Conservation (phyloP, 2,329 filamentous ascomycete species). For the Didymellaceae sp. region DNA sequence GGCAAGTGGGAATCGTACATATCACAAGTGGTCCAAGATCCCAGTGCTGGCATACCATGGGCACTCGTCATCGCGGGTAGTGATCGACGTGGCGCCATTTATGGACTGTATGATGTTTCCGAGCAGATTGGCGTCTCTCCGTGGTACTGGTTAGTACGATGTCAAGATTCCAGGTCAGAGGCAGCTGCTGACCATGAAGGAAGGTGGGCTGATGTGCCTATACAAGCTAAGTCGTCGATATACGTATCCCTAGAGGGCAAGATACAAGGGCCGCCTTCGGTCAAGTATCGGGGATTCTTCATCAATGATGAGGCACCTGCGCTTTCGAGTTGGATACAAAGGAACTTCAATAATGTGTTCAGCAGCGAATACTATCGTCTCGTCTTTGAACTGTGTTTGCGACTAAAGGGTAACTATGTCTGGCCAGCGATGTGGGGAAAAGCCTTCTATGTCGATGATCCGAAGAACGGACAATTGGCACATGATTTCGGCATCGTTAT, state of each 20-base stretch:
- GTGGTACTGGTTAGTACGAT: neutral
- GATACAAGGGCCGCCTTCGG: neutral
- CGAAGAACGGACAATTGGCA: neutral
- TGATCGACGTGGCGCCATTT: slow-evolving; percentile 1
- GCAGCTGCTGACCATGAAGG: neutral
- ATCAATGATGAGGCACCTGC: slow-evolving; percentile 3
- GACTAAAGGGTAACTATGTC: neutral
- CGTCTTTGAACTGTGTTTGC: neutral
- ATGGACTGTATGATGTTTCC: neutral
- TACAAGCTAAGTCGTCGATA: neutral
- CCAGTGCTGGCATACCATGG: neutral
- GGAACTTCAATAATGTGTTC: neutral
- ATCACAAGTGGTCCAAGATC: neutral
- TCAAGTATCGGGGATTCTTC: slow-evolving; percentile 4
- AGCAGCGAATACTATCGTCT: neutral
- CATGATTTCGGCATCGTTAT: neutral
- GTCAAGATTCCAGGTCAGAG: neutral
- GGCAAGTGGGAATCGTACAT: neutral
- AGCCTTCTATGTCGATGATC: neutral
- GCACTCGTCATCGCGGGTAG: slow-evolving; percentile 1
- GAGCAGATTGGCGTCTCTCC: slow-evolving; percentile 5
- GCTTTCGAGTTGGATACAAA: neutral
- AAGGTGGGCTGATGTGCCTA: slow-evolving; percentile 3
- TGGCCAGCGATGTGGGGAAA: slow-evolving; percentile 1
- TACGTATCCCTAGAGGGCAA: neutral